Base-by-base conservation (phyloP, 2,329 filamentous ascomycete species). In the Waltergamsia citrina region DNA sequence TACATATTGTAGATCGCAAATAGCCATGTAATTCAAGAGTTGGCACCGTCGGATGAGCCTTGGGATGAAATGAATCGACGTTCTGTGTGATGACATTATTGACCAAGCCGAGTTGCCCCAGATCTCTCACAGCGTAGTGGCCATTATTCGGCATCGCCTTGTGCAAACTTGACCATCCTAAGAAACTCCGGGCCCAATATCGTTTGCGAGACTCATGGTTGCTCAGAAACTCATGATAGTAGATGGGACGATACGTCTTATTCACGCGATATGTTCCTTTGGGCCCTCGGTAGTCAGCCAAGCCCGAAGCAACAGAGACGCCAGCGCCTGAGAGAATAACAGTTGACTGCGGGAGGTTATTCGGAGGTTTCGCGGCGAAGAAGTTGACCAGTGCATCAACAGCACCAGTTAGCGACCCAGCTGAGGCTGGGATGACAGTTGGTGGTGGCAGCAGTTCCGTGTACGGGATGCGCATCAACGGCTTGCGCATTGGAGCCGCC, bases 191-290 rank as follows among this genome's bases (percentile, higher is more conserved):
- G 1, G 92, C 90, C 92, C 92, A 98, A 55, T 98, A 98, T 40
- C 92, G 69, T 58, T 95, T 92, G 43, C 92, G 69, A 10, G 84
- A 78, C 54, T 88, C 85, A 58, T 96, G 90, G 43, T 66, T 83
- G 30, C 70, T 63, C 28, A 86, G 59, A 51, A 96, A 98, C 54
- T 98, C 92, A 55, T 86, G 78, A 56, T 84, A 88, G 62, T 94
- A 98, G 44, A 94, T 93, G 21, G 90, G 92, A 3, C 84, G 77
- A 52, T 94, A 95, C 11, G 75, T 77, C 62, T 84, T 86, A 62
- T 96, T 96, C 50, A 92, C 71, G 28, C 86, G 81, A 54, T 98
- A 98, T 7, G 90, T 96, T 40, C 92, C 92, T 43, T 88, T 84
- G 33, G 74, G 69, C 15, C 92, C 92, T 36, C 92, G 71, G 56